Conservation (phyloP, 192 early-diverging fungal species). For the Coemansia sp. region DNA sequence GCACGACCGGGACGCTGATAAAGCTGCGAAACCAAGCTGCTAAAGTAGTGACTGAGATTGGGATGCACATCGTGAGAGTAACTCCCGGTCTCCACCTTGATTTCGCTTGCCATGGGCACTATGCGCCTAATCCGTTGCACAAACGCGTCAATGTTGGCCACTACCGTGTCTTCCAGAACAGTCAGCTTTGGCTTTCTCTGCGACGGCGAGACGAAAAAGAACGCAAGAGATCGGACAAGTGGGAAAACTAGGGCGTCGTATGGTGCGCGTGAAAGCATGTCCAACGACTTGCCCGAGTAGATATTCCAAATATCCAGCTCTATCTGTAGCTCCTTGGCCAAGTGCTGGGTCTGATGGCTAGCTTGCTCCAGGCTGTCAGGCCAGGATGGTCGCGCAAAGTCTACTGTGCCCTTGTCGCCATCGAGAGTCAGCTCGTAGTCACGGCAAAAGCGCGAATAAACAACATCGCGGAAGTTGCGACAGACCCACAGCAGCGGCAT, state of each 20-base stretch:
- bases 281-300: neutral
- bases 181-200: neutral
- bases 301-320: neutral
- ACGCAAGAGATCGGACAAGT: neutral
- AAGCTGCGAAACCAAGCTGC: neutral
- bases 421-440: neutral
- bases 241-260: neutral
- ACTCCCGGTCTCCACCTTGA: neutral
- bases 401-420: neutral
- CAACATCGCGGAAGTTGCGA: neutral
- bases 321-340: neutral
- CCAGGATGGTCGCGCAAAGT: neutral
- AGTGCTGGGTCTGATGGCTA: neutral
- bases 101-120: neutral
- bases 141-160: neutral
- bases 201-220: neutral
- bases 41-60: neutral
- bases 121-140: neutral
- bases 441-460: slow-evolving; percentile 1
- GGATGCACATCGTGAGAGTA: neutral
- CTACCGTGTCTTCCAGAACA: neutral
- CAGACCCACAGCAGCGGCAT: slow-evolving; percentile 4
- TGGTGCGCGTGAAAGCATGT: neutral
- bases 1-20: neutral
- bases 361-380: neutral